These are phyloP conservation scores for Cryphonectria nitschkei DNA, from an alignment of 2,329 filamentous ascomycete genomes.

Conservation along the genomic window DNA sequence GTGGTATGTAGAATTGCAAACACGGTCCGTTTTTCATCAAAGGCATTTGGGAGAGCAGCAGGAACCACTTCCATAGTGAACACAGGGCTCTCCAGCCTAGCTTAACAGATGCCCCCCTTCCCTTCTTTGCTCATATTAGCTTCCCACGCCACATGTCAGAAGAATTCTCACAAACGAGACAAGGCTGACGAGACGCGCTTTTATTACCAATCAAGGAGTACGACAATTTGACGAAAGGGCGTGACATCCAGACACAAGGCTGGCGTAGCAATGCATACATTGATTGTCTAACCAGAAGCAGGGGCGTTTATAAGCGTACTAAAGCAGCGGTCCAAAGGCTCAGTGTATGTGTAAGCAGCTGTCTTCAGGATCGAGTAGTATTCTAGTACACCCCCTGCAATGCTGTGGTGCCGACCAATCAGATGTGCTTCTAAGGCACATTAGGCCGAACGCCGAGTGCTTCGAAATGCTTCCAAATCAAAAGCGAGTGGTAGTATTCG, in stretches of 20 bases:
- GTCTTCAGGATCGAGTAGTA: no score
- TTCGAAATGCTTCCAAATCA: constrained; percentile 8
- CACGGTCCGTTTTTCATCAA: not conserved
- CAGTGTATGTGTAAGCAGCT: not conserved
- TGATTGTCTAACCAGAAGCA: not conserved
- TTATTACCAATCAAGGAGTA: not conserved
- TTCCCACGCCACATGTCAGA: no score
- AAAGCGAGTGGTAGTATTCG: not conserved
- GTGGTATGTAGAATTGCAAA: constrained; percentile 13
- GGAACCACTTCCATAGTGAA: no score
- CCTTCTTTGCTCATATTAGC: no score
- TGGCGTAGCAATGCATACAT: not conserved
- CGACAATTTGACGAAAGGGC: not conserved
- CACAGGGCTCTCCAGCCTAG: no score
- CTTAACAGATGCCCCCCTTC: no score
- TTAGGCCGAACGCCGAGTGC: not conserved
- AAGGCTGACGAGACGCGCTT: not conserved
- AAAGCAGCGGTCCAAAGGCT: not conserved
- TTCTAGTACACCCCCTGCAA: not conserved
- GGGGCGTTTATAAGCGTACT: not conserved
- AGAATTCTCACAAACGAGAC: not conserved
- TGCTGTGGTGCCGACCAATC: no score
- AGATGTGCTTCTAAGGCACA: no score
- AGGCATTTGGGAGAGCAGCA: no score
- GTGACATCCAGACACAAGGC: not conserved